These are phyloP conservation scores for Termitomyces sp. DNA, from an alignment of 768 basidiomycete genomes.

Conservation along the genomic window DNA sequence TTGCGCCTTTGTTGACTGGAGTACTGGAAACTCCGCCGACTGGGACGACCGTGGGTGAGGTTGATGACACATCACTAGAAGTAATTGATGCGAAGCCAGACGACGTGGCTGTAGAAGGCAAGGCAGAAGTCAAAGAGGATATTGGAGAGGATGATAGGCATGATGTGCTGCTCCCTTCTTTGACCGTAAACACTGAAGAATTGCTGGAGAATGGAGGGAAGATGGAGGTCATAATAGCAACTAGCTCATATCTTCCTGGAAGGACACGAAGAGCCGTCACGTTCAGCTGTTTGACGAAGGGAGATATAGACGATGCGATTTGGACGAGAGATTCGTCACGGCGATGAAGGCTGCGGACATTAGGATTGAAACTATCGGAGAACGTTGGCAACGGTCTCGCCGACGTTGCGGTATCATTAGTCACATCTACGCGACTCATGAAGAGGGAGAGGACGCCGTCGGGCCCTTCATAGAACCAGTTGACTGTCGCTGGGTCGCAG, in stretches of 20 bases:
- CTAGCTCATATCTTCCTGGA: slow-evolving; percentile 44
- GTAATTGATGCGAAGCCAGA: slow-evolving; percentile 17
- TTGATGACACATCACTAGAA: slow-evolving; percentile 5
- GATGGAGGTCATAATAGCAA: slow-evolving; percentile 20
- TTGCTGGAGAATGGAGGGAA: slow-evolving; percentile 2
- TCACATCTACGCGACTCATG: slow-evolving; percentile 33
- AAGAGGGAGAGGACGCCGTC: slow-evolving; percentile 24
- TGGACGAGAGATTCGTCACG: slow-evolving; percentile 16
- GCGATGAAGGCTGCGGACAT: slow-evolving; percentile 5
- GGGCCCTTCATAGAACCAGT: slow-evolving; percentile 37
- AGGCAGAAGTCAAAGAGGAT: slow-evolving; percentile 7
- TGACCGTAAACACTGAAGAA: slow-evolving; percentile 28
- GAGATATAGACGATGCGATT: slow-evolving; percentile 25
- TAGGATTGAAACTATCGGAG: background rate
- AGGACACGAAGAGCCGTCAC: slow-evolving; percentile 46
- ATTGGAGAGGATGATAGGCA: slow-evolving; percentile 22
- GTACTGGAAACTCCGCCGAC: slow-evolving; percentile 21
- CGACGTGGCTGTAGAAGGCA: slow-evolving; percentile 6
- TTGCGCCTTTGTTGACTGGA: slow-evolving; percentile 32
- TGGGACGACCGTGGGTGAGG: slow-evolving; percentile 9
- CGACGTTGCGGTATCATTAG: slow-evolving; percentile 14
- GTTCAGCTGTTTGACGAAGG: slow-evolving; percentile 21
- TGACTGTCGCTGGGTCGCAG: slow-evolving; percentile 22
- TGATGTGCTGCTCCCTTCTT: slow-evolving; percentile 25
- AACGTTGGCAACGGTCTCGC: slow-evolving; percentile 5